These are phyloP conservation scores for Lathyrus oleraceus DNA, from an alignment of 306 rosid genomes.

Conservation along the genomic window DNA sequence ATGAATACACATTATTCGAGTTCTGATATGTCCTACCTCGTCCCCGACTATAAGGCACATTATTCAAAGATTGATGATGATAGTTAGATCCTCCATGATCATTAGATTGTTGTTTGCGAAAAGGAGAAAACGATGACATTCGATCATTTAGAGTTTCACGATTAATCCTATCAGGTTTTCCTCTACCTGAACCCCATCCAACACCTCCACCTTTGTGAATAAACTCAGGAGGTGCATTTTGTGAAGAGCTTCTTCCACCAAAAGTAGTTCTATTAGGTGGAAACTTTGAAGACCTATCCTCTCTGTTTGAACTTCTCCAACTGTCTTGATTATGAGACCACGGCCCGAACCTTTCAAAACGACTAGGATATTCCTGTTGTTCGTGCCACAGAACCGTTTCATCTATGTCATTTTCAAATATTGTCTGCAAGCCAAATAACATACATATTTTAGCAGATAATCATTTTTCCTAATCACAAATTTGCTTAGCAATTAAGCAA, in stretches of 20 bases:
- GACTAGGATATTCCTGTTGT: neutral
- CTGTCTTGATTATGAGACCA: neutral
- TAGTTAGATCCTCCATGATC: neutral
- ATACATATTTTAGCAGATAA: neutral
- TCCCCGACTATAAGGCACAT: constrained; percentile 22
- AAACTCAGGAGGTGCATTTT: constrained; percentile 8
- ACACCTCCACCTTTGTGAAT: constrained; percentile 27
- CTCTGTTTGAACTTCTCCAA: constrained; percentile 13
- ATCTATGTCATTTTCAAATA: constrained; percentile 36
- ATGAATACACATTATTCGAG: neutral
- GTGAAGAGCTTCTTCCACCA: constrained; percentile 4
- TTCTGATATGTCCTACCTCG: constrained; percentile 7
- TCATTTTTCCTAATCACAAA: neutral
- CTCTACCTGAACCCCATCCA: constrained; percentile 51
- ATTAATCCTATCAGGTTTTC: neutral
- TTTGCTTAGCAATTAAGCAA: neutral
- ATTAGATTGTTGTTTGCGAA: neutral
- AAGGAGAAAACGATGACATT: neutral
- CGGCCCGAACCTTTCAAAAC: constrained; percentile 28
- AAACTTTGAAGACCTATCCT: neutral
- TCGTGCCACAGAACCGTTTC: constrained; percentile 55
- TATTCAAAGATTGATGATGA: neutral
- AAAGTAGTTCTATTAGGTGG: neutral
- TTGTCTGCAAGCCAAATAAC: constrained; percentile 34
- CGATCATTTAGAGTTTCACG: neutral